phyloP scores from a whole-genome alignment of 345 rosid genomes.

The Erysimum cheiranthoides region DNA sequence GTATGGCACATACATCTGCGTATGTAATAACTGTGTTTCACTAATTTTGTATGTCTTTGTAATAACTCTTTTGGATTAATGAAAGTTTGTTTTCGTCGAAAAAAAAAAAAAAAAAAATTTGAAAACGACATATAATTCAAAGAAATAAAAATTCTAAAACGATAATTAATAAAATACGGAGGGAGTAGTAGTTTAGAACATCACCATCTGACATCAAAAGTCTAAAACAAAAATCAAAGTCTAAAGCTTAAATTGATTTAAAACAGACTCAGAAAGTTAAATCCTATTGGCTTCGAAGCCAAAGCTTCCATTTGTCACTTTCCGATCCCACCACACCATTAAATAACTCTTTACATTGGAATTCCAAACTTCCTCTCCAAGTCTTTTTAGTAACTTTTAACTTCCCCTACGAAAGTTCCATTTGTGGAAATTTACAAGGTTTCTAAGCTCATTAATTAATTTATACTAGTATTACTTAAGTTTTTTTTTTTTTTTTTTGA shows the following conservation, averaged over 20 bases:
- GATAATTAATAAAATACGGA: too few species aligned
- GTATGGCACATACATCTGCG: too few species aligned
- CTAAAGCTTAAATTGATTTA: neutral
- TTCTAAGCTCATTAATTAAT: neutral
- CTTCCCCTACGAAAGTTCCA: constrained; percentile 13
- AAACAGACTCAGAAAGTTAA: neutral
- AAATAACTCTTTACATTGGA: neutral
- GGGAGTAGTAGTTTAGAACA: neutral
- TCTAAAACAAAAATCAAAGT: neutral
- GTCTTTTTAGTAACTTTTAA: neutral
- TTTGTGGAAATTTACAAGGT: neutral
- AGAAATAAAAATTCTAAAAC: too few species aligned
- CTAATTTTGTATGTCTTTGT: too few species aligned
- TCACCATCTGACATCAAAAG: neutral
- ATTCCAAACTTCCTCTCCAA: constrained; percentile 17
- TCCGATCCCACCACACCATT: neutral
- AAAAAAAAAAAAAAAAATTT: too few species aligned
- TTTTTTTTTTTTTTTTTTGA: too few species aligned
- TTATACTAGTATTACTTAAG: neutral
- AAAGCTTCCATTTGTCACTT: constrained; percentile 1
- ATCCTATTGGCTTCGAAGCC: constrained; percentile 6
- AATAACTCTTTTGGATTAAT: too few species aligned
- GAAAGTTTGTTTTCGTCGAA: too few species aligned
- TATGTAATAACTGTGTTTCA: too few species aligned
- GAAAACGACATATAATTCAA: too few species aligned